A percentile compares a stretch with the other conserved stretches of the same genome.
phyloP scores from a whole-genome alignment of 768 basidiomycete species.

The Tephrocybe sp. region DNA sequence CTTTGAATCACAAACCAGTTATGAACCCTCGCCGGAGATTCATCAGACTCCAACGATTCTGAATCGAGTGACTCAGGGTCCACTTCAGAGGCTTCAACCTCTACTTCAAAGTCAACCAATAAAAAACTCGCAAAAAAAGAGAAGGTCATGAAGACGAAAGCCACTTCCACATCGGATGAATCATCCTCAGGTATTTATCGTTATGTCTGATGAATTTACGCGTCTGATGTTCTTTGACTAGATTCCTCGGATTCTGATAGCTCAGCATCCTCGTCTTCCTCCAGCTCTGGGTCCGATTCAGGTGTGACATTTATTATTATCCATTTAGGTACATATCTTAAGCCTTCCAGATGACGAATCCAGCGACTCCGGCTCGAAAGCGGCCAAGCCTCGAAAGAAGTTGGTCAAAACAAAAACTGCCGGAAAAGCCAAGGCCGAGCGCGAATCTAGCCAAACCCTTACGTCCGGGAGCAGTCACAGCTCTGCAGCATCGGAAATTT shows the following conservation, averaged over 20 bases:
- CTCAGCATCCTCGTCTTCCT: conserved; percentile 26
- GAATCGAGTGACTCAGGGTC: conserved; percentile 32
- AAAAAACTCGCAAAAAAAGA: conserved; percentile 8
- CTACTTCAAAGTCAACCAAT: conserved; percentile 23
- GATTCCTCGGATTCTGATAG: conserved; percentile 20
- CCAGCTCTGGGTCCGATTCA: conserved; percentile 29
- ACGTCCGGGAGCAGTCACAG: conserved; percentile 18
- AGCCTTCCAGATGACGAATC: conserved; percentile 33
- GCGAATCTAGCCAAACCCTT: conserved; percentile 20
- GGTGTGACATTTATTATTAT: conserved; percentile 15
- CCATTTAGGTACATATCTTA: conserved; percentile 3
- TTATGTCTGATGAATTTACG: neutral
- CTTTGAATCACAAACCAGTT: neutral
- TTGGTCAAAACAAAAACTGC: conserved; percentile 8
- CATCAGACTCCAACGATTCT: conserved; percentile 18
- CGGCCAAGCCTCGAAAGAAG: conserved; percentile 9
- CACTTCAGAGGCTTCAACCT: conserved; percentile 22
- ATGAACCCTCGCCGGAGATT: conserved; percentile 3
- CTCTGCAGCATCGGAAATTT: neutral
- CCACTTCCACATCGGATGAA: conserved; percentile 5
- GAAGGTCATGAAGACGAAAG: conserved; percentile 3
- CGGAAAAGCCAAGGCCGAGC: conserved; percentile 9
- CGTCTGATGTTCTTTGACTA: neutral
- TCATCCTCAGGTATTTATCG: conserved; percentile 14
- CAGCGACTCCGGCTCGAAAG: conserved; percentile 24